These are phyloP conservation scores for Gilbertella persicaria DNA, from an alignment of 371 early-diverging fungal genomes.

Conservation along the genomic window DNA sequence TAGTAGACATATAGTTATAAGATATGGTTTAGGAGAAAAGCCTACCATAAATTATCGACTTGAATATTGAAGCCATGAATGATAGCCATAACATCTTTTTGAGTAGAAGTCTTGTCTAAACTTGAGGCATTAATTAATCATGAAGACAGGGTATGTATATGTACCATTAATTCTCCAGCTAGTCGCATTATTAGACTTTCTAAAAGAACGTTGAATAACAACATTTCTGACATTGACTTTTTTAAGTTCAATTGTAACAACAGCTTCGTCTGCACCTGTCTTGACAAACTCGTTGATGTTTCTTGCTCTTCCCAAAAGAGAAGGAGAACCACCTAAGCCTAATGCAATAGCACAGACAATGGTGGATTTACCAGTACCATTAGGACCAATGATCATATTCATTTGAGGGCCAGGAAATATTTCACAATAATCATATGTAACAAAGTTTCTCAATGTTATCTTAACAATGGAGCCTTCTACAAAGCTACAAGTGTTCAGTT, in stretches of 20 bases:
- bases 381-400: slow-evolving; percentile 98
- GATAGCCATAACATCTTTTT: slow-evolving; percentile 62
- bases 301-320: slow-evolving; percentile 83
- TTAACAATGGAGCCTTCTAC: slow-evolving; percentile 79
- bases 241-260: slow-evolving; percentile 80
- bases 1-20: not conserved
- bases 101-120: slow-evolving; percentile 57
- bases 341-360: slow-evolving; percentile 97
- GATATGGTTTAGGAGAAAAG: not conserved
- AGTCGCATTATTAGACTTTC: slow-evolving; percentile 65
- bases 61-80: slow-evolving; percentile 78
- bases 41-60: slow-evolving; percentile 92
- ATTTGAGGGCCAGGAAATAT: slow-evolving; percentile 89
- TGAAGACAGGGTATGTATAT: not conserved
- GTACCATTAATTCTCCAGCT: slow-evolving; percentile 84
- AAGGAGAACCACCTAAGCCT: slow-evolving; percentile 90
- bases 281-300: slow-evolving; percentile 92
- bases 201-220: slow-evolving; percentile 70
- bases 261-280: slow-evolving; percentile 80
- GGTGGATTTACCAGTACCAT: slow-evolving; percentile 99
- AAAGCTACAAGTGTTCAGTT: slow-evolving; percentile 35
- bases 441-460: slow-evolving; percentile 83
- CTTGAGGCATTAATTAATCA: not conserved
- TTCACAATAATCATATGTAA: slow-evolving; percentile 89
- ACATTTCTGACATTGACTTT: slow-evolving; percentile 51